Evolutionary conservation across 2,329 filamentous ascomycete genomes (phyloP).

Genomic region (Trichoderma endophyticum): DNA sequence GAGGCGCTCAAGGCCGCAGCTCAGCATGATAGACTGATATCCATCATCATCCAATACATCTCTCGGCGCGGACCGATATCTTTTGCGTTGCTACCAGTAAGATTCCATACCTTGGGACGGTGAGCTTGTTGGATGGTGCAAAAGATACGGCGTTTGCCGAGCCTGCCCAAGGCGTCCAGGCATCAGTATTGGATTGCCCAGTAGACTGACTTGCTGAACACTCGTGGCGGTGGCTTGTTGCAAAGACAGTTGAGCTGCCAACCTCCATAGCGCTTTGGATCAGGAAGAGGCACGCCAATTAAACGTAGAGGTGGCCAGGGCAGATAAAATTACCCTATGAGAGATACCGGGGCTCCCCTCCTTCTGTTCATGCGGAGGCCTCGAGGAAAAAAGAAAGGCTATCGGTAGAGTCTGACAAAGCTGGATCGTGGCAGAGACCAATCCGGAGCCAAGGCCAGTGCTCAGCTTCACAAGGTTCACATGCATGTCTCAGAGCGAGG

Average conservation of each 20-base stretch:
- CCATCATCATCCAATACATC: background rate
- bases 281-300: background rate
- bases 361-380: background rate
- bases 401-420: background rate
- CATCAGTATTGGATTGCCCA: background rate
- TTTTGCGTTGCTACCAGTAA: background rate
- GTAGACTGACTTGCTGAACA: background rate
- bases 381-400: background rate
- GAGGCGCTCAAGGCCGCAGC: background rate
- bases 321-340: background rate
- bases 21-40: too few species aligned
- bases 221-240: background rate
- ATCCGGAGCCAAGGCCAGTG: background rate
- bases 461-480: background rate
- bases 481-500: slow-evolving; percentile 5
- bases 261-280: background rate
- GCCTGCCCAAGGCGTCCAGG: background rate
- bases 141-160: background rate
- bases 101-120: background rate
- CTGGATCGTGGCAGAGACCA: background rate
- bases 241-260: background rate
- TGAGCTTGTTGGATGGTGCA: background rate
- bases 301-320: background rate
- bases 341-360: background rate
- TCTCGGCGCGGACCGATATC: background rate